A percentile compares a stretch with the other conserved stretches of the same genome.
Conservation (phyloP, 2,329 filamentous ascomycete species). For the Phyllosticta capitalensis region DNA sequence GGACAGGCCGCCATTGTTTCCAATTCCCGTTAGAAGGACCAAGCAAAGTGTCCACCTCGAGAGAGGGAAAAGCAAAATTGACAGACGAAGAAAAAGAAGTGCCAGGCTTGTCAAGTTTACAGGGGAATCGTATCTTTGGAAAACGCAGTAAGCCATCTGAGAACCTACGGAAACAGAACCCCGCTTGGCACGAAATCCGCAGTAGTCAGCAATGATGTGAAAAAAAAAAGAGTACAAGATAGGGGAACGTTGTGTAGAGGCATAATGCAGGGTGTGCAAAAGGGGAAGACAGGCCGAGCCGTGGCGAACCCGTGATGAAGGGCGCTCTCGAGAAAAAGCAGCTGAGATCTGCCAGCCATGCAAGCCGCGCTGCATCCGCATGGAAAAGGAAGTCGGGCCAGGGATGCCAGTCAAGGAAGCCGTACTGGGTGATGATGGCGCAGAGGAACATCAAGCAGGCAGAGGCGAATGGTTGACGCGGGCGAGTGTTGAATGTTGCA, state of each 20-base stretch:
- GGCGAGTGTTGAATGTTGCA: background rate
- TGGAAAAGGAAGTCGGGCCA: background rate
- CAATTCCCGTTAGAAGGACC: no score
- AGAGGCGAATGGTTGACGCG: background rate
- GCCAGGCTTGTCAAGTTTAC: background rate
- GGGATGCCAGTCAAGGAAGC: slow-evolving; percentile 5
- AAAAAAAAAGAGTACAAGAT: background rate
- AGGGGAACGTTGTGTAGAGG: background rate
- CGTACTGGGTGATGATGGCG: background rate
- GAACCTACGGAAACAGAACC: no score
- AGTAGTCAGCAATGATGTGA: background rate
- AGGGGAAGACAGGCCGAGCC: no score
- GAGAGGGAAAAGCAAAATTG: background rate
- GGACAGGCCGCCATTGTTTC: no score
- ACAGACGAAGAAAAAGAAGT: no score
- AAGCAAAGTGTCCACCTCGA: no score
- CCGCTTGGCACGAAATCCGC: no score
- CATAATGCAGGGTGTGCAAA: background rate
- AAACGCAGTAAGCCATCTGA: no score
- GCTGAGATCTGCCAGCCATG: background rate
- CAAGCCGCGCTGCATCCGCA: background rate
- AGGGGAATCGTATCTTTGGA: background rate
- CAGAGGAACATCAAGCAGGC: slow-evolving; percentile 1
- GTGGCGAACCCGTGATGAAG: no score
- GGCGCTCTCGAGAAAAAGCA: background rate